Evolutionary conservation across 805 yeast genomes (phyloP).

Genomic region (Suhomyces tanzawaensis): DNA sequence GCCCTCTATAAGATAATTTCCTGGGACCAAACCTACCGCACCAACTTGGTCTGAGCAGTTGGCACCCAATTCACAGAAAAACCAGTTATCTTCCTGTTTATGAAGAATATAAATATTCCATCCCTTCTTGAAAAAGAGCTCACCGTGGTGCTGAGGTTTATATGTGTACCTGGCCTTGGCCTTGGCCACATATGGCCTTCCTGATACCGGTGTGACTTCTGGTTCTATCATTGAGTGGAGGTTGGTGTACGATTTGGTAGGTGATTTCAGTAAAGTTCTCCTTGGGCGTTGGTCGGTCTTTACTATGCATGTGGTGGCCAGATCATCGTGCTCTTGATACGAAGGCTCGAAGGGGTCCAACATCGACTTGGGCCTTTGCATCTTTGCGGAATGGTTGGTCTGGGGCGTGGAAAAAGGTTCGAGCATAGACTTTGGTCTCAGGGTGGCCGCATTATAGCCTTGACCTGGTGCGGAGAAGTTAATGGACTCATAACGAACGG

Average conservation of each 20-base stretch:
- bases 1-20: conserved; percentile 41
- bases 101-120: conserved; percentile 43
- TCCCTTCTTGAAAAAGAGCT: conserved; percentile 37
- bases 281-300: conserved; percentile 11
- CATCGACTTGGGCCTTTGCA: conserved; percentile 13
- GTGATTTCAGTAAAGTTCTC: conserved; percentile 29
- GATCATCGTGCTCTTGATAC: conserved; percentile 5
- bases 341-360: conserved; percentile 9
- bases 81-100: conserved; percentile 46
- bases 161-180: conserved; percentile 41
- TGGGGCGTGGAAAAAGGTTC: conserved; percentile 2
- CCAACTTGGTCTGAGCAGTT: conserved; percentile 34
- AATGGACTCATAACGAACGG: conserved; percentile 36
- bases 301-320: conserved; percentile 10
- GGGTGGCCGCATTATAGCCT: not conserved
- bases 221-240: conserved; percentile 26
- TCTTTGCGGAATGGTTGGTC: not conserved
- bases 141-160: conserved; percentile 42
- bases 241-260: conserved; percentile 33
- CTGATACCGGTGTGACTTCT: conserved; percentile 31
- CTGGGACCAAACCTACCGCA: conserved; percentile 42
- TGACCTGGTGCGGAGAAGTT: conserved; percentile 14
- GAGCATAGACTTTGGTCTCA: conserved; percentile 11
- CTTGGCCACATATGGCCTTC: conserved; percentile 28
- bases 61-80: conserved; percentile 38